Base-by-base conservation (phyloP, 2,329 filamentous ascomycete species). In the Aspergillus arachidicola region DNA sequence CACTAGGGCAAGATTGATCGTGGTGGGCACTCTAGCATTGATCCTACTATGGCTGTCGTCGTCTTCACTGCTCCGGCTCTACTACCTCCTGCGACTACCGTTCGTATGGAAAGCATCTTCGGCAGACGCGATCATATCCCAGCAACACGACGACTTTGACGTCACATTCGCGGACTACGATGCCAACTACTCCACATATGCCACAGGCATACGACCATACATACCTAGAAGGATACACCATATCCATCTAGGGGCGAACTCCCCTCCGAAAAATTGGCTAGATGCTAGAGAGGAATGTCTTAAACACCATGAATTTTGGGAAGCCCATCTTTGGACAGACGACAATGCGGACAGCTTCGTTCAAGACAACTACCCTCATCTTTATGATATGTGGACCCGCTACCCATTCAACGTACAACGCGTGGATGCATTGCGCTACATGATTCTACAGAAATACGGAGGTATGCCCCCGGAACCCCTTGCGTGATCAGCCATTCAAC, bases 391-490 rank as follows among this genome's bases (percentile, higher is more conserved):
- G 61, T 71, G 69, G 69, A 53, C 62, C 9, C 34, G 36, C n/a
- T 71, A 71, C 38, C 64, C 66, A 9, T 65, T 65, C 41, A 58
- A 63, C 1, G 68, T 71, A 3, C 66, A 71, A 48, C 65, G 66
- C 7, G 68, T 71, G 6, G 68, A 71, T 57, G 68, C 68, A 5
- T 53, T 71, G 46, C 69, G 68, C 23, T 71, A 70, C 48, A 70
- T 71, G 69, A 56, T 70, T 4, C 48, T 71, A 6, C 59, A 68
- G 14, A 70, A 59, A n/a, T 61, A 69, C 19, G 68, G 68, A 6
- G 69, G 69, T 68, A 59, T 26, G 51, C 56, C 10, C 7, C 23
- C 50, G 1, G n/a, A 50, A 7, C 6, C 26, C 28, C 9, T 54
- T 10, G 6, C 11, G 21, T 4, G 4, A 21, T 16, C 4, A 23